Percentiles rank a stretch among this genome's conserved stretches.
Conservation (phyloP, 495 filamentous ascomycete genomes). For the Aspergillus diversus region DNA sequence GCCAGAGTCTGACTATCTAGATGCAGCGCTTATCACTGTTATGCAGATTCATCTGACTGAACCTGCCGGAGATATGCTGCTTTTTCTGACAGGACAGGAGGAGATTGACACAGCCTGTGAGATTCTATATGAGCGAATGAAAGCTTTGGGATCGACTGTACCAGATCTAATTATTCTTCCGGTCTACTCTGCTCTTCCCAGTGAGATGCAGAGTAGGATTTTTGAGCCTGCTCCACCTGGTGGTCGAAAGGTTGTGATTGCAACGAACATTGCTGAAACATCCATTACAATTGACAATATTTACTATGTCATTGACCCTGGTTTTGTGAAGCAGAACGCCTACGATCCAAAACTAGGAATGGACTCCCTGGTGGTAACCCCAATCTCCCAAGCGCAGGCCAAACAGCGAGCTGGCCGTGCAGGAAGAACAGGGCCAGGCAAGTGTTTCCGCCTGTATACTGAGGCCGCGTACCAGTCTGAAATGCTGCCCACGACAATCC, state of each 20-base stretch:
- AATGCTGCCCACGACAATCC: slow-evolving; percentile 94
- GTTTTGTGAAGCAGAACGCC: slow-evolving; percentile 96
- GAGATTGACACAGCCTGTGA: slow-evolving; percentile 97
- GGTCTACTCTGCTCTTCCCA: slow-evolving; percentile 90
- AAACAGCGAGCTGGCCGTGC: slow-evolving; percentile 94
- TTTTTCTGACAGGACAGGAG: slow-evolving; percentile 97
- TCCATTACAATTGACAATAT: slow-evolving; percentile 97
- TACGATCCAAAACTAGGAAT: slow-evolving; percentile 97
- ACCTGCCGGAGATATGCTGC: slow-evolving; percentile 85
- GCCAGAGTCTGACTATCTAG: slow-evolving; percentile 94
- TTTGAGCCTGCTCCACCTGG: slow-evolving; percentile 93
- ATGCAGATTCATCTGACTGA: slow-evolving; percentile 98
- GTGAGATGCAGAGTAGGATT: slow-evolving; percentile 90
- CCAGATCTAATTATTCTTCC: slow-evolving; percentile 92
- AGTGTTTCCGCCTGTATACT: slow-evolving; percentile 95
- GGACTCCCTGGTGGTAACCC: slow-evolving; percentile 93
- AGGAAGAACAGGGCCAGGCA: slow-evolving; percentile 92
- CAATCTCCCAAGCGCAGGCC: slow-evolving; percentile 95
- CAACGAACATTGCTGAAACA: slow-evolving; percentile 98
- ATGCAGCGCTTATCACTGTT: slow-evolving; percentile 91
- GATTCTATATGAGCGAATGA: slow-evolving; percentile 93
- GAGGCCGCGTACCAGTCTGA: slow-evolving; percentile 95
- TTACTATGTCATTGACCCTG: slow-evolving; percentile 96
- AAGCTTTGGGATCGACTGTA: slow-evolving; percentile 85
- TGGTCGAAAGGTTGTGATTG: slow-evolving; percentile 92